Percentiles rank a stretch among this genome's conserved stretches.
phyloP scores from a whole-genome alignment of 2,329 filamentous ascomycete genomes.

The Ustilaginoidea virens region DNA sequence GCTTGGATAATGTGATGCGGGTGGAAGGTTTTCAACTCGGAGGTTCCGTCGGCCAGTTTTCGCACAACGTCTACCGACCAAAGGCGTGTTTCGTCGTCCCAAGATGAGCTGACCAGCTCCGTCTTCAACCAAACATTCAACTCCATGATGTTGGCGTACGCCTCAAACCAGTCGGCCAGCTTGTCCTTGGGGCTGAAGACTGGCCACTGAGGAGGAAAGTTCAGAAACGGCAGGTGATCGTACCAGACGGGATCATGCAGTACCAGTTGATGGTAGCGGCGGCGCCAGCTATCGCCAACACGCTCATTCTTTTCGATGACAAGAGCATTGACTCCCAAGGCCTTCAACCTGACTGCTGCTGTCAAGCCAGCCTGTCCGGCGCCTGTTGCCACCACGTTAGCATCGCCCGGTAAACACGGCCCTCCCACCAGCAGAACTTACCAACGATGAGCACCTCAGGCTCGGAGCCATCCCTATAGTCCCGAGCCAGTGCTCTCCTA shows the following conservation, averaged over 20 bases:
- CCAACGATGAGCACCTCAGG: constrained; percentile 48
- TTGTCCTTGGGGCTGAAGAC: constrained; percentile 60
- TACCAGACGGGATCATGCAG: constrained; percentile 52
- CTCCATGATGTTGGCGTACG: constrained; percentile 49
- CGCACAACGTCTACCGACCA: constrained; percentile 43
- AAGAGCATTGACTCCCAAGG: constrained; percentile 37
- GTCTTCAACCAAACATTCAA: constrained; percentile 51
- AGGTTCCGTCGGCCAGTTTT: constrained; percentile 29
- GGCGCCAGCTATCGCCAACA: constrained; percentile 50
- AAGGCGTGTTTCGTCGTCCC: constrained; percentile 28
- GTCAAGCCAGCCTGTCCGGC: constrained; percentile 46
- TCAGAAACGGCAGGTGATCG: constrained; percentile 46
- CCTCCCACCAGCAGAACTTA: constrained; percentile 15
- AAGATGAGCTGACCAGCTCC: constrained; percentile 29
- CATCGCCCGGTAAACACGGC: not conserved
- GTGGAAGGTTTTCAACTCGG: constrained; percentile 36
- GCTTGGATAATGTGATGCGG: constrained; percentile 51
- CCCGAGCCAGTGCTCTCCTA: constrained; percentile 27
- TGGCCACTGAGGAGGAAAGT: constrained; percentile 50
- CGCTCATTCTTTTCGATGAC: constrained; percentile 42
- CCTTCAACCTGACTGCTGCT: constrained; percentile 41
- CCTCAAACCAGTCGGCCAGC: constrained; percentile 51
- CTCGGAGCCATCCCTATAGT: constrained; percentile 29
- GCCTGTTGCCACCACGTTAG: constrained; percentile 18
- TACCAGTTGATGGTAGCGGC: constrained; percentile 47